phyloP scores from a whole-genome alignment of 1,139 yeast species.

The Diutina rugosa region DNA sequence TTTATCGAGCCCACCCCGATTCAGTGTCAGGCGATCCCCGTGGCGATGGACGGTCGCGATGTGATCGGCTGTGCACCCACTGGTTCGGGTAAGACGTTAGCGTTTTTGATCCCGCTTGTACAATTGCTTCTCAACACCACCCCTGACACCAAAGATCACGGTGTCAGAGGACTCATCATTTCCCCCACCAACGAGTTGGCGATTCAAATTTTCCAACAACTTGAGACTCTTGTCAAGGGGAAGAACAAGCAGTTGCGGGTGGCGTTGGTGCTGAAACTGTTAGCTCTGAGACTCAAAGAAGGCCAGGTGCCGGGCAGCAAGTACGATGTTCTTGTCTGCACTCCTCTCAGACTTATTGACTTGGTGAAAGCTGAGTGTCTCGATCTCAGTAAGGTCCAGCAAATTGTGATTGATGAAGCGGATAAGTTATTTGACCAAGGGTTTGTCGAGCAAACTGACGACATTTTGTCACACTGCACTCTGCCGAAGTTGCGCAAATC shows the following conservation, averaged over 20 bases:
- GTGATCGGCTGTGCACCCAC: constrained; percentile 87
- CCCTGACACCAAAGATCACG: constrained; percentile 19
- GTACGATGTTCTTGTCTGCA: constrained; percentile 71
- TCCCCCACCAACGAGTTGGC: constrained; percentile 90
- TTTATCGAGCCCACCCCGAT: constrained; percentile 85
- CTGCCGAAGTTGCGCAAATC: constrained; percentile 46
- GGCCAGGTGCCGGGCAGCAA: constrained; percentile 42
- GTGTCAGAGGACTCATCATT: constrained; percentile 64
- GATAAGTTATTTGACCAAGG: constrained; percentile 88
- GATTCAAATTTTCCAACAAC: constrained; percentile 65
- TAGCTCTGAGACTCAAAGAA: constrained; percentile 39
- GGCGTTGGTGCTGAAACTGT: constrained; percentile 31
- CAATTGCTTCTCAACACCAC: constrained; percentile 32
- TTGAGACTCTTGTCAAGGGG: constrained; percentile 42
- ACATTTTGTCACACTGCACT: constrained; percentile 58
- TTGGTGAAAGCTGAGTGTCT: constrained; percentile 47
- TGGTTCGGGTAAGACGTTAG: constrained; percentile 87
- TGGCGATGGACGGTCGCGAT: constrained; percentile 51
- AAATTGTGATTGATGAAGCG: constrained; percentile 86
- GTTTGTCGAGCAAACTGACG: constrained; percentile 86
- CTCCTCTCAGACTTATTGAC: constrained; percentile 82
- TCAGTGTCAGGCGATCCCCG: constrained; percentile 78
- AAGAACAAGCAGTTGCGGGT: constrained; percentile 45
- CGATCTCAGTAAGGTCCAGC: constrained; percentile 54
- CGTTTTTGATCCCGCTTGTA: constrained; percentile 72